These are phyloP conservation scores for Macadamia tetraphylla DNA, from an alignment of 164 flowering plant species.

Conservation along the genomic window DNA sequence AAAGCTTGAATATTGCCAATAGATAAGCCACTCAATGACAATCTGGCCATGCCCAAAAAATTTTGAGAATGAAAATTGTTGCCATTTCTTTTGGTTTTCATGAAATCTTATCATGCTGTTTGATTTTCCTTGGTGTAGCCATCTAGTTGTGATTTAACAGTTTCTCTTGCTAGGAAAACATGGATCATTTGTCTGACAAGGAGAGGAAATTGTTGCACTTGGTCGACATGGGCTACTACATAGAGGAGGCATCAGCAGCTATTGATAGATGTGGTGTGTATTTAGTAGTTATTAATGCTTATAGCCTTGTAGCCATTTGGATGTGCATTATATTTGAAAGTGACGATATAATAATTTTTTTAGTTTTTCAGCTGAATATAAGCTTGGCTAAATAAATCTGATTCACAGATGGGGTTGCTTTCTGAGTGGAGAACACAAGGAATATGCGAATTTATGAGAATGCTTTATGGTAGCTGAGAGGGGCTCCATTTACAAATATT, in stretches of 20 bases:
- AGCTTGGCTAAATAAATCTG: no score
- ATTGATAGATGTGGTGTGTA: slow-evolving; percentile 71
- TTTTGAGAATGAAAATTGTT: not conserved
- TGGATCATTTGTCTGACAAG: slow-evolving; percentile 24
- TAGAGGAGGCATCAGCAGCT: slow-evolving; percentile 53
- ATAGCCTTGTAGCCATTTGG: not conserved
- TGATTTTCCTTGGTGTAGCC: slow-evolving; percentile 1
- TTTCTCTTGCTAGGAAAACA: slow-evolving; percentile 32
- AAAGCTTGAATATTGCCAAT: no score
- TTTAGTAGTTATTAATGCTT: slow-evolving; percentile 6
- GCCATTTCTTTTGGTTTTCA: not conserved
- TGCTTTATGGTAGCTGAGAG: no score
- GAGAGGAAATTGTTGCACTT: slow-evolving; percentile 36
- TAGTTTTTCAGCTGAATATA: no score
- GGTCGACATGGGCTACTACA: slow-evolving; percentile 53
- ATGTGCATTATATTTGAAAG: not conserved
- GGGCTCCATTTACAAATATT: no score
- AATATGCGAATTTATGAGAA: no score
- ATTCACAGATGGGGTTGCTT: no score
- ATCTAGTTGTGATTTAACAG: slow-evolving; percentile 4
- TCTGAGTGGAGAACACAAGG: no score
- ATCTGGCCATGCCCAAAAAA: no score
- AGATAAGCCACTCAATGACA: no score
- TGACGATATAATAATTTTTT: not conserved
- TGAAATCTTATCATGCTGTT: not conserved